A percentile compares a stretch with the other conserved stretches of the same genome.
These are phyloP conservation scores for Diplodia intermedia DNA, from an alignment of 2,329 filamentous ascomycete genomes.

Conservation along the genomic window DNA sequence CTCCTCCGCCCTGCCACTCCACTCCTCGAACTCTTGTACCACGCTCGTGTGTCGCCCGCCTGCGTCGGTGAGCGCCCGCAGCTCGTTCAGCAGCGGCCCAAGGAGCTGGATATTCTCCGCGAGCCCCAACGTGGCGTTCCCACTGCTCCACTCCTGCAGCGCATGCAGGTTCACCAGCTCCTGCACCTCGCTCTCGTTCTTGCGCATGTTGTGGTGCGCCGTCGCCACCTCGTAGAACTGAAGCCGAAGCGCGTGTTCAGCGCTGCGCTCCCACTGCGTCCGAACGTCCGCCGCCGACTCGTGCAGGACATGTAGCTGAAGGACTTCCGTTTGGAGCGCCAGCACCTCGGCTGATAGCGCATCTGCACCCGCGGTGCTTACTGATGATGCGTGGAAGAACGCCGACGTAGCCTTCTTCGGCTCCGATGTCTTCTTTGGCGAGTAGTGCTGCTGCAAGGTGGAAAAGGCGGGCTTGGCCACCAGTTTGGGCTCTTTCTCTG, in stretches of 20 bases:
- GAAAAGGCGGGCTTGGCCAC: constrained; percentile 41
- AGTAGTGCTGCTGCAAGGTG: constrained; percentile 51
- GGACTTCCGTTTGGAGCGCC: constrained; percentile 47
- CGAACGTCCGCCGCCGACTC: constrained; percentile 38
- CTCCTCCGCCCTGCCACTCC: constrained; percentile 43
- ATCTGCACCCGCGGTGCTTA: constrained; percentile 18
- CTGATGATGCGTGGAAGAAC: constrained; percentile 44
- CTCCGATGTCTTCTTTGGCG: constrained; percentile 44
- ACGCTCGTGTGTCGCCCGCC: constrained; percentile 45
- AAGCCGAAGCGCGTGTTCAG: constrained; percentile 40
- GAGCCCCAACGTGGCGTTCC: constrained; percentile 40
- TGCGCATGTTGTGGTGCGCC: constrained; percentile 45
- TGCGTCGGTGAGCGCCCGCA: constrained; percentile 43
- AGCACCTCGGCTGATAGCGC: constrained; percentile 42
- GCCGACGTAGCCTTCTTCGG: constrained; percentile 40
- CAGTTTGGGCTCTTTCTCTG: constrained; percentile 30
- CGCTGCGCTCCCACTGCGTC: constrained; percentile 45
- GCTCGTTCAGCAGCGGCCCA: constrained; percentile 46
- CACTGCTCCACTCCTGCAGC: constrained; percentile 45
- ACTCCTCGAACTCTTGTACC: constrained; percentile 43
- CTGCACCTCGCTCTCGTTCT: constrained; percentile 45
- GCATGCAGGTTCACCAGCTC: constrained; percentile 48
- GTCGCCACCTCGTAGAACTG: constrained; percentile 50
- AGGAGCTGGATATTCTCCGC: constrained; percentile 47
- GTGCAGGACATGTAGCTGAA: constrained; percentile 50